A percentile compares a stretch with the other conserved stretches of the same genome.
These are phyloP conservation scores for Lotmaria passim DNA, from an alignment of 208 protist genomes.

Conservation along the genomic window DNA sequence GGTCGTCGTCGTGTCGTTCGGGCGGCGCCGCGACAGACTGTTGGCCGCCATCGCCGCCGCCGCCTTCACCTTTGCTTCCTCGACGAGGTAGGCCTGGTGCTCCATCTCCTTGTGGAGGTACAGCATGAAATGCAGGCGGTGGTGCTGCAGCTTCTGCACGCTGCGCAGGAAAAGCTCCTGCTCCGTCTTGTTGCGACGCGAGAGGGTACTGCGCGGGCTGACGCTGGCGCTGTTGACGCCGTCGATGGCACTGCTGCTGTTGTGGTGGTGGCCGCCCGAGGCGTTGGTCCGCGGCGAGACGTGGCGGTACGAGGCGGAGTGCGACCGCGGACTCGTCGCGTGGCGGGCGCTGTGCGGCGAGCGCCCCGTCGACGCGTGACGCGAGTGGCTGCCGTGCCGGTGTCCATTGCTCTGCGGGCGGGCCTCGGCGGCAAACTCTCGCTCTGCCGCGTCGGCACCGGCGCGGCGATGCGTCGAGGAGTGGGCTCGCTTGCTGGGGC, in stretches of 20 bases:
- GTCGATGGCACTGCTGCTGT: slow-evolving; percentile 5
- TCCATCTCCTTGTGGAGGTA: slow-evolving; percentile 88
- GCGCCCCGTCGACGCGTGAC: slow-evolving; percentile 4
- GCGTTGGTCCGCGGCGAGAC: no score
- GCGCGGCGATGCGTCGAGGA: slow-evolving; percentile 19
- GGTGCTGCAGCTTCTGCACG: slow-evolving; percentile 76
- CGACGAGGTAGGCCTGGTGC: slow-evolving; percentile 77
- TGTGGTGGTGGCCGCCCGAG: no score
- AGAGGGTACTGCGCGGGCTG: slow-evolving; percentile 35
- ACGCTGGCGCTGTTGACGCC: slow-evolving; percentile 34
- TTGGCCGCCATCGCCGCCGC: slow-evolving; percentile 29
- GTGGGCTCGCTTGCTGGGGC: slow-evolving; percentile 15
- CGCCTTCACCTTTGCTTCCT: slow-evolving; percentile 67
- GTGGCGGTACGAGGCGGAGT: slow-evolving; percentile 14
- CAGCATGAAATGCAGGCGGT: slow-evolving; percentile 86
- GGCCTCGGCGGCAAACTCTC: slow-evolving; percentile 30
- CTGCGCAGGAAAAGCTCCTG: slow-evolving; percentile 60
- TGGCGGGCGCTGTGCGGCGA: slow-evolving; percentile 15
- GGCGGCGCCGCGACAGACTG: slow-evolving; percentile 15
- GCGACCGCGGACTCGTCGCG: slow-evolving; percentile 9
- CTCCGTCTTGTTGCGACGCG: slow-evolving; percentile 31
- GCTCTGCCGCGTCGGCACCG: slow-evolving; percentile 30
- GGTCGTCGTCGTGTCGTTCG: slow-evolving; percentile 12
- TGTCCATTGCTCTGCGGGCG: slow-evolving; percentile 15
- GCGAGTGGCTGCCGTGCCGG: slow-evolving; percentile 14